Evolutionary conservation across 805 yeast species (phyloP), one percentile per base, ranked within the genome.

Genomic region (Hanseniaspora lachancei): DNA sequence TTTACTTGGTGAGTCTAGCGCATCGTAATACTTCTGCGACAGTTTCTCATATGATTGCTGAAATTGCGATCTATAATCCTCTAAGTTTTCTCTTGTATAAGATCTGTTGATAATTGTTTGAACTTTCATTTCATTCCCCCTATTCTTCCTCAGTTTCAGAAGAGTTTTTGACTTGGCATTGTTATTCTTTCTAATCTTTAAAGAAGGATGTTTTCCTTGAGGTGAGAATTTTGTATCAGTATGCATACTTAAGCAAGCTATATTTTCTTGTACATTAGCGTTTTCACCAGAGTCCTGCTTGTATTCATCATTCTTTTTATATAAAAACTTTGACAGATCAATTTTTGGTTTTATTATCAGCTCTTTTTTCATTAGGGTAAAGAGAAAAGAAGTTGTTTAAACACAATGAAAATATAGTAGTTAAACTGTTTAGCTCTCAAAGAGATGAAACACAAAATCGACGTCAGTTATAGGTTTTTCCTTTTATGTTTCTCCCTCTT

Each of bases 1-100:
- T 27, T 51, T 51, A 16, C 55, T 51, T n/a, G 55, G 55, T 13
- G 55, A 51, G 40, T 51, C 55, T 43, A 51, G 16, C 3, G 55
- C 55, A 38, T 51, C 55, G 16, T 51, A 51, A 16, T 51, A 51
- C 8, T 23, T 20, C 20, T 51, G 55, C 2, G 55, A 51, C 13
- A 35, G 20, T 13, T 43, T 24, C 20, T 44, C 55, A 9, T 51
- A 51, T 12, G 55, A 51, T 15, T 18, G 38, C n/a, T 43, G 49
- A 27, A 51, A 51, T 12, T 51, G 36, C 1, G 23, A 21, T 20
- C 36, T 24, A 15, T 51, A 51, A 18, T 27, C 29, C 2, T 51
- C 44, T 32, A 47, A 23, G 8, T 27, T 39, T 15, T 51, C 44
- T 18, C 41, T 40, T 5, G 39, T 18, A 21, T 32, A 41, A 5